A percentile compares a stretch with the other conserved stretches of the same genome.
Conservation (phyloP, 108 stramenopile species). For the Parietichytrium sp. region DNA sequence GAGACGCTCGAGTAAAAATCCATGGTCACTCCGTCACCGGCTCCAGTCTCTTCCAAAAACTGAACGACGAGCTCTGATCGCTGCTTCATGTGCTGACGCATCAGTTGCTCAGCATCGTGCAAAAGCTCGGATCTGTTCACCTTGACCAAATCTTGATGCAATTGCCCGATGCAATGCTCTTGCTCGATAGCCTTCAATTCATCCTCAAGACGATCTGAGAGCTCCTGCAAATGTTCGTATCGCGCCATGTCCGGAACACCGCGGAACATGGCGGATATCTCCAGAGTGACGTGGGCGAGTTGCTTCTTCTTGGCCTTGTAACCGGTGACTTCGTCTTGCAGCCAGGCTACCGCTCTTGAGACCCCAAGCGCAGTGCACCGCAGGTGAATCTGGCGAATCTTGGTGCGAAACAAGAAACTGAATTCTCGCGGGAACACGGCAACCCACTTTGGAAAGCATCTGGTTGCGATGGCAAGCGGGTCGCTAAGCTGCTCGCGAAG, state of each 20-base stretch:
- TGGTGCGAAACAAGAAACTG: constrained; percentile 22
- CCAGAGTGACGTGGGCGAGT: constrained; percentile 27
- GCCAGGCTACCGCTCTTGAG: constrained; percentile 25
- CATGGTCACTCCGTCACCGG: constrained; percentile 18
- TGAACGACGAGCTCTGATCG: constrained; percentile 24
- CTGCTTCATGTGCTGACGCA: constrained; percentile 2
- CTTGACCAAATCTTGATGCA: constrained; percentile 36
- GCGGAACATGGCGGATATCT: constrained; percentile 32
- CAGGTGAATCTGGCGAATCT: not conserved
- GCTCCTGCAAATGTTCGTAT: constrained; percentile 15
- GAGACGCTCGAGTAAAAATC: constrained; percentile 35
- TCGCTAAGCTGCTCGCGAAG: not conserved
- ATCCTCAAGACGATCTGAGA: constrained; percentile 35
- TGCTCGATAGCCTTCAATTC: constrained; percentile 27
- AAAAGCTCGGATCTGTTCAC: constrained; percentile 8
- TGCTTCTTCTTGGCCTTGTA: constrained; percentile 40
- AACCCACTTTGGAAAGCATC: constrained; percentile 22
- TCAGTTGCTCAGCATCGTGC: not conserved
- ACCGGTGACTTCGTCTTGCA: constrained; percentile 24
- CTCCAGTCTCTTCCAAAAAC: constrained; percentile 26
- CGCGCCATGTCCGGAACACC: constrained; percentile 35
- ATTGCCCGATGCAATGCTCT: constrained; percentile 21
- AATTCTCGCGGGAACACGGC: constrained; percentile 20
- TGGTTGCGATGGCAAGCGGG: constrained; percentile 18
- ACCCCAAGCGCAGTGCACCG: constrained; percentile 9